A percentile compares a stretch with the other conserved stretches of the same genome.
Evolutionary conservation across 2,329 filamentous ascomycete genomes (phyloP).

Genomic region (Cladophialophora immunda): DNA sequence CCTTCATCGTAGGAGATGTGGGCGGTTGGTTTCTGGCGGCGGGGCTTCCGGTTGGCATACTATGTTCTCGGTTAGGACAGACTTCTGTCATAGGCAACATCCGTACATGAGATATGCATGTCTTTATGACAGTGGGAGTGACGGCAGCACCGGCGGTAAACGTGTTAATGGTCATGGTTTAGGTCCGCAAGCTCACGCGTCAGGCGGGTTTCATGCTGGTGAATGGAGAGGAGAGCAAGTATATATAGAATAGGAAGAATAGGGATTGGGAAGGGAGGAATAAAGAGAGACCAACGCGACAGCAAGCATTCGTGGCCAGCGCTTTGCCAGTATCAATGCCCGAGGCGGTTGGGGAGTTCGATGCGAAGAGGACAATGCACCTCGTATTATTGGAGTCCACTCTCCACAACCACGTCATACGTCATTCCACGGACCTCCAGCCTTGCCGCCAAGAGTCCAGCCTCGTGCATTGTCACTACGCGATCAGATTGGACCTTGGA

Average conservation of each 20-base stretch:
- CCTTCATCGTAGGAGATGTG: constrained; percentile 96
- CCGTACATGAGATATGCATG: constrained; percentile 83
- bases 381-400: neutral
- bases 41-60: constrained; percentile 82
- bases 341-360: neutral
- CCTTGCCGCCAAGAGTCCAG: neutral
- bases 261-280: neutral
- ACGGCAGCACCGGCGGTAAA: constrained; percentile 83
- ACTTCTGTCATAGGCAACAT: neutral
- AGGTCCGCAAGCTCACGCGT: neutral
- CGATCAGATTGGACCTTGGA: no score
- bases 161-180: constrained; percentile 75
- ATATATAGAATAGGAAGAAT: neutral
- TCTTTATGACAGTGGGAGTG: constrained; percentile 86
- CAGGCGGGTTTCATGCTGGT: neutral
- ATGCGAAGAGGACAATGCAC: neutral
- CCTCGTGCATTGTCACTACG: no score
- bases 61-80: constrained; percentile 49
- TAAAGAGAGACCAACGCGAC: neutral
- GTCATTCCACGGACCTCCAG: neutral
- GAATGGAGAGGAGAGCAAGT: neutral
- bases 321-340: neutral
- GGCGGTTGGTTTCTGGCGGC: constrained; percentile 81
- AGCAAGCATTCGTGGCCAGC: neutral
- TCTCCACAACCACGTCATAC: neutral